Conservation (phyloP, 805 yeast species). For the Phaffomyces thermotolerans region DNA sequence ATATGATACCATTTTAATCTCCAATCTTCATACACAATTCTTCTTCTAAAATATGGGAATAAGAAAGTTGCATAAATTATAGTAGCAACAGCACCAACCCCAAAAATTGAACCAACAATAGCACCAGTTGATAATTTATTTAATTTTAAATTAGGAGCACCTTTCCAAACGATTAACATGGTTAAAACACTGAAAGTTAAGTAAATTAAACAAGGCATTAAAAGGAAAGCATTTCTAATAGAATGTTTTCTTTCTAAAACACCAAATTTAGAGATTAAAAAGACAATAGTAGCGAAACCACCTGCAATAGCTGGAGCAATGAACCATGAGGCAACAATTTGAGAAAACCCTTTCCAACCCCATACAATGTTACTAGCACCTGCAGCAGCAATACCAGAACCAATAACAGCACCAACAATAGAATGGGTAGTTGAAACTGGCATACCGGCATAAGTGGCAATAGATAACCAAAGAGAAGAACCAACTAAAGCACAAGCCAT, state of each 20-base stretch:
- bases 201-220: slow-evolving; percentile 57
- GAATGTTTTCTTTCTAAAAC: slow-evolving; percentile 56
- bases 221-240: slow-evolving; percentile 45
- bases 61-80: slow-evolving; percentile 44
- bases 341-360: slow-evolving; percentile 73
- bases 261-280: slow-evolving; percentile 49
- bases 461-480: slow-evolving; percentile 59
- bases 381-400: slow-evolving; percentile 66
- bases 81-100: slow-evolving; percentile 55
- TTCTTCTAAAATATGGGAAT: slow-evolving; percentile 57
- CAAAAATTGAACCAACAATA: slow-evolving; percentile 52
- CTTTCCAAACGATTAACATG: slow-evolving; percentile 76
- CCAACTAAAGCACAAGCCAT: slow-evolving; percentile 75
- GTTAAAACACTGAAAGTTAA: slow-evolving; percentile 55
- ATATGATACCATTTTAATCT: slow-evolving; percentile 51
- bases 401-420: slow-evolving; percentile 69
- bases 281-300: slow-evolving; percentile 48
- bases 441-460: slow-evolving; percentile 61
- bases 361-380: slow-evolving; percentile 55
- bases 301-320: slow-evolving; percentile 73
- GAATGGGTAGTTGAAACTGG: slow-evolving; percentile 83
- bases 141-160: slow-evolving; percentile 61
- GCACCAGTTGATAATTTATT: slow-evolving; percentile 45
- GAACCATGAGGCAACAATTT: slow-evolving; percentile 74
- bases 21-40: slow-evolving; percentile 58